phyloP scores from a whole-genome alignment of 2,329 filamentous ascomycete species.

The Aspergillus proliferans region DNA sequence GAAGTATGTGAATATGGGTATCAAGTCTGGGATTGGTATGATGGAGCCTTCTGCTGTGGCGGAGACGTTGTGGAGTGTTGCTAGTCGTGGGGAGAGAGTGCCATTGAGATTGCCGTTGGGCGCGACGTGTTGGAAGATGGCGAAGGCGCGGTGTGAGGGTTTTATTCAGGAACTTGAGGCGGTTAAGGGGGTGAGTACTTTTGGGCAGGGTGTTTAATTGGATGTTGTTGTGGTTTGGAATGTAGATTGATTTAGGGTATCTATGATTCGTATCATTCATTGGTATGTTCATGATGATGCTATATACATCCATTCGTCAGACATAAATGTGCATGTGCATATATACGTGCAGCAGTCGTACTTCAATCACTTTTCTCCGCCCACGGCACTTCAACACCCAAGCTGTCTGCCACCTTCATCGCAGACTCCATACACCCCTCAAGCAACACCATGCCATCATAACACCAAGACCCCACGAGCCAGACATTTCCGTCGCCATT shows the following conservation, averaged over 20 bases:
- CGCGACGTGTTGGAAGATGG: not conserved
- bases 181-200: not conserved
- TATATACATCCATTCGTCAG: too few relatives aligned
- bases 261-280: too few relatives aligned
- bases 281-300: too few relatives aligned
- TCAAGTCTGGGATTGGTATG: slow-evolving; percentile 7
- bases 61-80: slow-evolving; percentile 31
- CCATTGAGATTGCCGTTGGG: slow-evolving; percentile 41
- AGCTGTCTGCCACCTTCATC: slow-evolving; percentile 48
- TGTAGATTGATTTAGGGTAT: too few relatives aligned
- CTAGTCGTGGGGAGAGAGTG: slow-evolving; percentile 28
- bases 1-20: slow-evolving; percentile 9
- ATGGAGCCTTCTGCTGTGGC: slow-evolving; percentile 23
- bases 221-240: too few relatives aligned
- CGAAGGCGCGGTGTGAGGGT: not conserved
- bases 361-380: not conserved
- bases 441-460: slow-evolving; percentile 59
- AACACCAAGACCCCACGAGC: slow-evolving; percentile 56
- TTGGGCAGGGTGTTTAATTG: not conserved
- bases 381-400: slow-evolving; percentile 44
- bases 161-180: not conserved
- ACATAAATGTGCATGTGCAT: too few relatives aligned
- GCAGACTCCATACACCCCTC: slow-evolving; percentile 57
- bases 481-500: slow-evolving; percentile 52
- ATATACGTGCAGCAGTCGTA: too few relatives aligned